phyloP scores from a whole-genome alignment of 2,329 filamentous ascomycete genomes.

The Arthrobotrys iridis region DNA sequence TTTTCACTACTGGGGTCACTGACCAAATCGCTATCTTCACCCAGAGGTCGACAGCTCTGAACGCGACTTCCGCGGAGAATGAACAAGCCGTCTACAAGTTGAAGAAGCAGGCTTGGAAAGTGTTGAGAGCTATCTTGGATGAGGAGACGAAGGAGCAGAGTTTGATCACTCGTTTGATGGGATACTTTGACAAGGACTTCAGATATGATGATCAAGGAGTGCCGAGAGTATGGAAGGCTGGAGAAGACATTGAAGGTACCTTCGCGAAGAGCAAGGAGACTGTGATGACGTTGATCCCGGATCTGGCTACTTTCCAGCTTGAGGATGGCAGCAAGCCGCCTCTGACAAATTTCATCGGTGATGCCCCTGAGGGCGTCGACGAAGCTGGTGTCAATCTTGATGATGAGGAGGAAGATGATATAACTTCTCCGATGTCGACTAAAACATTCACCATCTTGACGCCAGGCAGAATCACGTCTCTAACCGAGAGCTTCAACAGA shows the following conservation, averaged over 20 bases:
- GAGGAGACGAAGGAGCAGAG: conserved; percentile 70
- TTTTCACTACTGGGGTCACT: conserved; percentile 80
- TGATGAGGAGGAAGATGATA: conserved; percentile 97
- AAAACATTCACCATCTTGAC: conserved; percentile 70
- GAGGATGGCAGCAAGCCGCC: conserved; percentile 80
- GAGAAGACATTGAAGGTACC: conserved; percentile 94
- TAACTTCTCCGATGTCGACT: conserved; percentile 85
- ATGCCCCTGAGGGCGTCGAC: conserved; percentile 83
- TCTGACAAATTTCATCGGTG: conserved; percentile 66
- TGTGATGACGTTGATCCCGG: conserved; percentile 87
- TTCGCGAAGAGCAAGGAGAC: conserved; percentile 94
- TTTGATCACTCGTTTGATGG: conserved; percentile 51
- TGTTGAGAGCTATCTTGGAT: conserved; percentile 87
- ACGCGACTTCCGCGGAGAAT: conserved; percentile 89
- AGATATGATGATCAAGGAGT: conserved; percentile 95
- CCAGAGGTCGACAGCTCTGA: conserved; percentile 69
- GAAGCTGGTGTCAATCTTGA: conserved; percentile 89
- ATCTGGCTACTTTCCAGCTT: conserved; percentile 85
- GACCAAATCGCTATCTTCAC: conserved; percentile 36
- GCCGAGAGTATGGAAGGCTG: conserved; percentile 94
- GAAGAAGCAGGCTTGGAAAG: conserved; percentile 92
- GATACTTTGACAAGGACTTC: conserved; percentile 92
- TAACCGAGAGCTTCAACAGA: conserved; percentile 97
- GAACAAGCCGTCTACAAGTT: conserved; percentile 92
- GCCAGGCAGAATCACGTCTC: conserved; percentile 58